Base-by-base conservation (phyloP, 2,329 filamentous ascomycete genomes). In the Fonsecaea pugnacius region DNA sequence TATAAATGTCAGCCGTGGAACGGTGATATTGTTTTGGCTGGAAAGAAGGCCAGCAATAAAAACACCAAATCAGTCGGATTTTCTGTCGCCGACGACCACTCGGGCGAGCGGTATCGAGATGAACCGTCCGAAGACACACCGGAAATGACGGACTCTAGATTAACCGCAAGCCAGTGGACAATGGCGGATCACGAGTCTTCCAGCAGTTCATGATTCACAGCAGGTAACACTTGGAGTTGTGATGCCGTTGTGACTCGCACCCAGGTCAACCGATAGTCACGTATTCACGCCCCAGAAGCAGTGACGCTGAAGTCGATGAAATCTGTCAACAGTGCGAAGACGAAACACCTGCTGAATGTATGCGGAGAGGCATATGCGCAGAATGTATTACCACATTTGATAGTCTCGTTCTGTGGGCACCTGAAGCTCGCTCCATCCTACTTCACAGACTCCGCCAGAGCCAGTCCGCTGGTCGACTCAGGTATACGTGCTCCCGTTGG, bases 1-100 rank as follows among this genome's bases (percentile, higher is more conserved):
- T 92, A 89, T 74, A 88, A 93, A 75, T 98, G 94, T 77, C 89
- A 87, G 75, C 92, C 95, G 0, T 99, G 95, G 95, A 87, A 83
- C 71, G 95, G 95, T 27, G 95, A 97, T 76, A 90, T 98, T 18
- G 77, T 97, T 16, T 77, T 67, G 5, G 67, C 62, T 51, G 88
- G 89, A 73, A 79, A 83, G 18, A 77, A 78, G 46, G 46, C 66
- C 10, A 73, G 71, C 57, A 73, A 74, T 67, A 82, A 77, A 70
- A 76, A 27, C 74, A 66, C 75, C 69, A 78, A 53, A 75, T 66
- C 76, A 10, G 88, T 90, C 30, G 85, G 85, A 0, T 90, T 90
- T 73, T 81, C 58, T 33, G 63, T 70, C 16, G 58, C 58, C 9
- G 38, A 61, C 9, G 21, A 64, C 18, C 63, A 56, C 14, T 46